Evolutionary conservation across 129 eudicot genomes (phyloP), one percentile per base, ranked within the genome.

Genomic region (Chrysanthemum seticuspe): DNA sequence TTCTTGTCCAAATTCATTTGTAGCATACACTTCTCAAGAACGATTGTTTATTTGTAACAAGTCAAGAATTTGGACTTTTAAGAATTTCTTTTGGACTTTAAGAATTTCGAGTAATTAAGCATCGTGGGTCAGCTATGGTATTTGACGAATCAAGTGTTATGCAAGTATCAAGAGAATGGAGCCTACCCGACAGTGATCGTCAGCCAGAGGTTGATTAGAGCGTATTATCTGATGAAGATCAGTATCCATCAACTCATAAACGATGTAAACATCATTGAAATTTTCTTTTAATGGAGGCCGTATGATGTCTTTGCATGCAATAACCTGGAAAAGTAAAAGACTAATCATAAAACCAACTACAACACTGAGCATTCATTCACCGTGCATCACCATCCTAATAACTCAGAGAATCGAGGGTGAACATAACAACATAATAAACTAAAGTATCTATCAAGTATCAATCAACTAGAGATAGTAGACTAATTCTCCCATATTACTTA

Each of bases 161-260:
- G 67, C 2, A 40, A 36, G 51, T 64, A 34, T 14, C 52, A 3
- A 40, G 34, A 54, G 47, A 59, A 59, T 1, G 67, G 62, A 71
- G 73, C 65, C 91, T 56, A 93, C 97, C 97, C 96, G 98, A 78
- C 98, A 94, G 64, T 94, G 98, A 81, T 90, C 98, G 65, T 93
- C 97, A 45, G 95, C 77, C 14, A 93, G 76, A 52, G 80, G 68
- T 79, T 93, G 96, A 85, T 83, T 90, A 67, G 98, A 93, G 64
- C 92, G 90, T 69, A 93, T 87, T 51, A 93, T 93, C 74, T 93
- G 98, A 72, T 92, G 96, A 69, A 92, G 98, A 85, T 92, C 96
- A 15, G 96, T 92, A 84, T 92, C 98, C 98, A 93, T 89, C 29
- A 93, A 82, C 80, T 93, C 98, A 77, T 79, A 87, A 56, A 93